Conservation (phyloP, 139 green algal species). For the Mesotaenium endlicherianum region DNA sequence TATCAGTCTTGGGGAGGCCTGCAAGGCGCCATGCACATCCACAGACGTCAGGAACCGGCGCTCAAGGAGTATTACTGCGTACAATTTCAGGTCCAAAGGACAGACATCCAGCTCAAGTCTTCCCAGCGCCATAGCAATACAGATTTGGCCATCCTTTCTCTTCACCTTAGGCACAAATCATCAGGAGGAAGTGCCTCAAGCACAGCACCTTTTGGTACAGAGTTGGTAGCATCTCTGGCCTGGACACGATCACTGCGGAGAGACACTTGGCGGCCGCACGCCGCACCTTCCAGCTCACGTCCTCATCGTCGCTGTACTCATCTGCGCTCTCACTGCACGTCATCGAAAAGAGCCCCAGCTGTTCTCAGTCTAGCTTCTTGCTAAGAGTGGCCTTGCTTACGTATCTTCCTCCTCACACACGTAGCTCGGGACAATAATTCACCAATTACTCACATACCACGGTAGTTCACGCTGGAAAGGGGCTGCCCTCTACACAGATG, state of each 20-base stretch:
- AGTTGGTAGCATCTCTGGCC: slow-evolving; percentile 62
- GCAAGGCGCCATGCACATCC: slow-evolving; percentile 9
- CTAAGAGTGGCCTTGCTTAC: no score
- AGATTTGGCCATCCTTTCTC: no score
- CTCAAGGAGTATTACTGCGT: background rate
- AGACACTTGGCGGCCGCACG: slow-evolving; percentile 67
- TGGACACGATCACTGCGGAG: slow-evolving; percentile 63
- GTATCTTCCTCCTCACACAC: no score
- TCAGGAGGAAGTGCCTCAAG: background rate
- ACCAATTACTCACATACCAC: no score
- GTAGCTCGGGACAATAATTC: no score
- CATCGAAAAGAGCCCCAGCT: no score
- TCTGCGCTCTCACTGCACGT: slow-evolving; percentile 63
- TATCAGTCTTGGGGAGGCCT: slow-evolving; percentile 62
- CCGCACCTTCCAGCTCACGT: slow-evolving; percentile 93
- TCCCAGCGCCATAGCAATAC: no score
- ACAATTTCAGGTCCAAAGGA: no score
- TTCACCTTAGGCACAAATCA: no score
- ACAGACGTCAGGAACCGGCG: background rate
- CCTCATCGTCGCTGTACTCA: slow-evolving; percentile 93
- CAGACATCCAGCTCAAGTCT: background rate
- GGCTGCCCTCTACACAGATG: no score
- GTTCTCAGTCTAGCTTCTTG: no score
- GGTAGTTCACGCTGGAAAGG: no score
- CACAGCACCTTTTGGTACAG: slow-evolving; percentile 62